These are phyloP conservation scores for Magnolia changhungtana DNA, from an alignment of 164 flowering plant genomes.

Conservation along the genomic window DNA sequence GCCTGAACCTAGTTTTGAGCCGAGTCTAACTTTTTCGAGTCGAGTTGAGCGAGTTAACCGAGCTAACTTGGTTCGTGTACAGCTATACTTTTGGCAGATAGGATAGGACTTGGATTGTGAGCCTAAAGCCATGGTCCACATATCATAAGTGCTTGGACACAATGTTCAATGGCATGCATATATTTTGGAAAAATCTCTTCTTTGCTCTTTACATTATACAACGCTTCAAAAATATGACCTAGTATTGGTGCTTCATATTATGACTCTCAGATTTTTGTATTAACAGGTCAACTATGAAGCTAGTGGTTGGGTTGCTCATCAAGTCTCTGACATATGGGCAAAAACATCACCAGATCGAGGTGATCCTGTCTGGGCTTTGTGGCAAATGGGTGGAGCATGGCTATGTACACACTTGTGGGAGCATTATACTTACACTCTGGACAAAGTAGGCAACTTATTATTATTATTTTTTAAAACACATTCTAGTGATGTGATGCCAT, in stretches of 20 bases:
- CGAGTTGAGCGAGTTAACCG: no score
- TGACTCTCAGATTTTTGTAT: background rate
- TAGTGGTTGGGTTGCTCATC: conserved; percentile 94
- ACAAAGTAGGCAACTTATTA: conserved; percentile 41
- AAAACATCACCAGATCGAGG: conserved; percentile 87
- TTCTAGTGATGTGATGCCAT: background rate
- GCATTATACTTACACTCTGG: conserved; percentile 79
- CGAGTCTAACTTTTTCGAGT: no score
- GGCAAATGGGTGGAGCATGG: conserved; percentile 99
- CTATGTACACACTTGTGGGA: conserved; percentile 95
- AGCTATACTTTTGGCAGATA: background rate
- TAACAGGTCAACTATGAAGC: conserved; percentile 81
- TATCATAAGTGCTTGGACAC: background rate
- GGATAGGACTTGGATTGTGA: background rate
- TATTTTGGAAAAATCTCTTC: background rate
- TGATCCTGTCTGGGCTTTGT: conserved; percentile 82
- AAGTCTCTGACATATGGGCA: conserved; percentile 90
- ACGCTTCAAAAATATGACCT: background rate
- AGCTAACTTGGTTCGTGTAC: no score
- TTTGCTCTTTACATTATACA: background rate
- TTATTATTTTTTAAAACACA: no score
- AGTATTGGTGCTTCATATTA: background rate
- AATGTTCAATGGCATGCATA: background rate
- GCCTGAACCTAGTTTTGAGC: no score
- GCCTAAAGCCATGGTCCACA: background rate